Base-by-base conservation (phyloP, 2,329 filamentous ascomycete genomes). In the Teratosphaeria destructans region DNA sequence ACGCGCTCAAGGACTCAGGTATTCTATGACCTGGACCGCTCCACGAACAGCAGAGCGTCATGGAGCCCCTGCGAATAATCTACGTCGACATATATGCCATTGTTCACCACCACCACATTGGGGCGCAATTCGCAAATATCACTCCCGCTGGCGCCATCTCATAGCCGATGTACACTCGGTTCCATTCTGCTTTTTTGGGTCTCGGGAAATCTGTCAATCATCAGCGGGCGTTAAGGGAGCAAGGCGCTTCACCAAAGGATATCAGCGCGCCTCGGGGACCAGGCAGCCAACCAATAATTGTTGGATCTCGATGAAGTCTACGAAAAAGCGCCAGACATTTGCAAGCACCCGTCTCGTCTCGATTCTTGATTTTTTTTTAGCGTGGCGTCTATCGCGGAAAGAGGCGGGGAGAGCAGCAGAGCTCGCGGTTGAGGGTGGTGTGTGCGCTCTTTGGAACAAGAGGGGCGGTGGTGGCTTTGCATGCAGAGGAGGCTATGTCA, bases 1-100 rank as follows among this genome's bases (percentile, higher is more conserved):
- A 99, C 74, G 94, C 94, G 55, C 83, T 99, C 67, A 96, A 95
- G 78, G 94, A 99, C 75, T 97, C 94, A 26, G 94, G 94, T 67
- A 97, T 99, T 74, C 84, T 99, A 68, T 80, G 54, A 54, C 19
- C 47, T 14, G 16, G 27, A 26, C 23, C 2, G 6, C 2, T 6
- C 5, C 16, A 10, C n/a, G 11, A 49, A 6, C n/a, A 49, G 43
- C 43, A 49, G 43, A 49, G 19, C 43, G 8, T 49, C 19, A n/a
- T n/a, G n/a, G 7, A 23, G 16, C 43, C 7, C 8, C 16, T 23
- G 43, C 43, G 26, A 6, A 49, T n/a, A 16, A 23, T 49, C 19
- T 49, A 49, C 43, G 19, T 5, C 19, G 10, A n/a, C 43, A 49
- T 49, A 49, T 49, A 49, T 10, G 43, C 43, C 43, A 23, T 23